A percentile compares a stretch with the other conserved stretches of the same genome.
Evolutionary conservation across 495 filamentous ascomycete species (phyloP).

Genomic region (Penicillium arizonense): DNA sequence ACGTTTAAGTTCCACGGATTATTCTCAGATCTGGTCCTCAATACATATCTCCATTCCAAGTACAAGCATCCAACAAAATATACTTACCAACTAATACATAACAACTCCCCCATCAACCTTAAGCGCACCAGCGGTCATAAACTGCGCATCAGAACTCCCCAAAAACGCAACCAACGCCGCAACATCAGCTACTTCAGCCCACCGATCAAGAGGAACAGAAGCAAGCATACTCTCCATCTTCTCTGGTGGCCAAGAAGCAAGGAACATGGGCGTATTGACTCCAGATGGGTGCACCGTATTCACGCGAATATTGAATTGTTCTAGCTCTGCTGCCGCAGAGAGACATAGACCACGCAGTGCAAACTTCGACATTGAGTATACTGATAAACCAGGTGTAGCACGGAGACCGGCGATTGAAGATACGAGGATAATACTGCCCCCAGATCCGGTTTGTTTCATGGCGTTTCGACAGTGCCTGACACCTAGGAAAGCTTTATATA

Average conservation of each 20-base stretch:
- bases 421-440: conserved; percentile 18
- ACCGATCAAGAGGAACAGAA: conserved; percentile 19
- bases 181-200: conserved; percentile 21
- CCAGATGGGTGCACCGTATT: conserved; percentile 22
- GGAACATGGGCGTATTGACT: conserved; percentile 17
- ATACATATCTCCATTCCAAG: too few relatives aligned
- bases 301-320: conserved; percentile 17
- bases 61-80: too few relatives aligned
- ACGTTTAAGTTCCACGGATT: too few relatives aligned
- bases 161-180: conserved; percentile 16
- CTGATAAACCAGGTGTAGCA: conserved; percentile 17
- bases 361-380: conserved; percentile 18
- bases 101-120: conserved; percentile 20
- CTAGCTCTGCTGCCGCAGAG: conserved; percentile 18
- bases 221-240: conserved; percentile 19
- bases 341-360: conserved; percentile 18
- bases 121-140: conserved; percentile 14
- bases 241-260: conserved; percentile 12
- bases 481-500: conserved; percentile 6
- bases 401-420: conserved; percentile 23
- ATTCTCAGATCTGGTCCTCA: too few relatives aligned
- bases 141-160: conserved; percentile 14
- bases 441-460: conserved; percentile 15
- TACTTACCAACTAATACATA: neutral
- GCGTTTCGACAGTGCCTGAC: conserved; percentile 13